Conservation (phyloP, 202 grass and related monocot genomes). For the Setaria italica region DNA sequence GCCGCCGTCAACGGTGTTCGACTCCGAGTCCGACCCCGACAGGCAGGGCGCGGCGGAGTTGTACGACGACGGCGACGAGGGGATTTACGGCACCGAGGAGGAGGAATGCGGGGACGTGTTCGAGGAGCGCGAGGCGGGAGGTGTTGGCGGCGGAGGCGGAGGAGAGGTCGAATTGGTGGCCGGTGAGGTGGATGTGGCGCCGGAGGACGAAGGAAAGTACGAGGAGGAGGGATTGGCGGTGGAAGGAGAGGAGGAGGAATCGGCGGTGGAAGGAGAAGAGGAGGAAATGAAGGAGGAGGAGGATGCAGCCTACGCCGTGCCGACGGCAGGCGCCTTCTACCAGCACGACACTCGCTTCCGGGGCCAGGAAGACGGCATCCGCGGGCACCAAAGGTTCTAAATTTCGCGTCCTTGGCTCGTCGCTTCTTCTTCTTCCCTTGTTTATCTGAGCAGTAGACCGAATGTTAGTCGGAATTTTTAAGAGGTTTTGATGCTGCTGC, state of each 20-base stretch:
- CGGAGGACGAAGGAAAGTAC: constrained; percentile 20
- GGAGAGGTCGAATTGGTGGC: constrained; percentile 26
- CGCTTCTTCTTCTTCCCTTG: neutral
- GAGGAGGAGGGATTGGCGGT: constrained; percentile 15
- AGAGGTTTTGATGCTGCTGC: neutral
- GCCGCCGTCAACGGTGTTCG: constrained; percentile 2
- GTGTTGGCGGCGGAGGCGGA: neutral
- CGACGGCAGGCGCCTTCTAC: constrained; percentile 64
- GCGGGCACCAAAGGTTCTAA: constrained; percentile 43
- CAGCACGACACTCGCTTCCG: constrained; percentile 85
- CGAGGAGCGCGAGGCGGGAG: constrained; percentile 35
- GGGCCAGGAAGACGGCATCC: constrained; percentile 45
- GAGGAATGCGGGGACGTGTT: constrained; percentile 46
- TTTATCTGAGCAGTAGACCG: neutral
- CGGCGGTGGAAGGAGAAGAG: constrained; percentile 7
- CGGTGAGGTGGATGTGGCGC: neutral
- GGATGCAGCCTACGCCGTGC: constrained; percentile 55
- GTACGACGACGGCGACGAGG: constrained; percentile 57
- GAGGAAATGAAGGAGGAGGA: constrained; percentile 36
- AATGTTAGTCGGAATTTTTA: neutral
- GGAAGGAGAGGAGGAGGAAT: neutral
- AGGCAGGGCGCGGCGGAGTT: constrained; percentile 59
- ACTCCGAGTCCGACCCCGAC: constrained; percentile 56
- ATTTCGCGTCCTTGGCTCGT: constrained; percentile 18
- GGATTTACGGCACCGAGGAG: constrained; percentile 49